Evolutionary conservation across 106 monocot genomes (phyloP), one percentile per base, ranked within the genome.

Genomic region (Acorus calamus): DNA sequence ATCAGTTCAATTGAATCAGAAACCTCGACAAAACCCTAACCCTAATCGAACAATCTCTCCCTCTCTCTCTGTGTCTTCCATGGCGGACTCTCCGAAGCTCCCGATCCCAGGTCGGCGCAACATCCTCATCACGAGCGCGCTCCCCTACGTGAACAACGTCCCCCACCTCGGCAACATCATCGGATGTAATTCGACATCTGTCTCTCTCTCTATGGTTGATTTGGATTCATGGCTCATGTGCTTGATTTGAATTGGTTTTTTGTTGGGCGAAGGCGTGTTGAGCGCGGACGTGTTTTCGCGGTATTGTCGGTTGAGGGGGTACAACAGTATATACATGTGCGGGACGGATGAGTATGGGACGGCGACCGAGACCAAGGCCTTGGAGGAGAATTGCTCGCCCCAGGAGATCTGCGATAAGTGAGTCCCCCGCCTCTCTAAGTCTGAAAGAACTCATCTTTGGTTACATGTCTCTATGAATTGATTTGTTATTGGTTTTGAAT

Each of bases 331-430:
- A 52, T 94, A 90, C 60, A 78, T 94, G 0, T 94, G 94, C 46
- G 94, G 94, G 46, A 94, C 94, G 2, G 94, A 94, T 54, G 94
- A 94, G 71, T 94, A 94, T 28, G 94, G 94, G 52, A 94, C 94
- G 41, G 84, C 94, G 44, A 90, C 94, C 0, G 89, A 94, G 69
- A 94, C 89, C 2, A 94, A 94, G 68, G 94, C 94, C 45, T 63
- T 90, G 84, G 94, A 94, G 84, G 87, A 90, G 82, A 94, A 94
- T 2, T 86, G 89, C 76, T 75, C 87, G n/a, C 94, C 94, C 46
- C 84, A 94, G 71, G 84, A 94, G 66, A 94, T 94, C 28, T 94
- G 94, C 53, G 94, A 94, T 56, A 94, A 94, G 94, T 94, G 11
- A 43, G 89, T 73, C 42, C 10, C 46, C 6, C 28, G 14, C 5